phyloP scores from a whole-genome alignment of 768 basidiomycete species.

The Amyloporia xantha region DNA sequence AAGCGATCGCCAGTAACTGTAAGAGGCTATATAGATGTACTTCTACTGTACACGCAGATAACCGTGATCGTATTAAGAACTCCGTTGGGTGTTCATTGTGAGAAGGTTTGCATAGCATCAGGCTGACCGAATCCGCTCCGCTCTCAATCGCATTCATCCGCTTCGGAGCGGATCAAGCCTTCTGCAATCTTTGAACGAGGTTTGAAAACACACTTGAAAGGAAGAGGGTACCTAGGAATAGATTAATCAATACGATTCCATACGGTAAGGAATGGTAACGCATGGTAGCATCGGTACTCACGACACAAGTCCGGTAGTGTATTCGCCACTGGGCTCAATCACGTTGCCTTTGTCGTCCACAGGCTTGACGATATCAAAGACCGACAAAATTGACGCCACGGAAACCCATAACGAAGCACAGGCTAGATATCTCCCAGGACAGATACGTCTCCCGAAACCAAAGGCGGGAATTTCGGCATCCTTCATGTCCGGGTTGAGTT shows the following conservation, averaged over 20 bases:
- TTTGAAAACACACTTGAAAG: slow-evolving; percentile 16
- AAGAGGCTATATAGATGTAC: too few relatives aligned
- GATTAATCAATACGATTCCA: background rate
- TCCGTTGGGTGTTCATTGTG: too few relatives aligned
- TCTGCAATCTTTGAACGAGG: slow-evolving; percentile 11
- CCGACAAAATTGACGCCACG: slow-evolving; percentile 19
- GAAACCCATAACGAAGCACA: slow-evolving; percentile 19
- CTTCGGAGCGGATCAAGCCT: slow-evolving; percentile 5
- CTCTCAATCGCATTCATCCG: slow-evolving; percentile 8
- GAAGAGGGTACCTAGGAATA: slow-evolving; percentile 10
- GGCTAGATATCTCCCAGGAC: slow-evolving; percentile 24
- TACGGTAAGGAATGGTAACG: too few relatives aligned
- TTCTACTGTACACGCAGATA: too few relatives aligned
- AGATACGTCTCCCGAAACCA: slow-evolving; percentile 20
- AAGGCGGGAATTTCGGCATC: slow-evolving; percentile 14
- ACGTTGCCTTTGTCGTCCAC: slow-evolving; percentile 19
- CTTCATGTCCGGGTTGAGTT: slow-evolving; percentile 8
- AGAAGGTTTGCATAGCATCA: too few relatives aligned
- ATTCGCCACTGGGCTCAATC: slow-evolving; percentile 19
- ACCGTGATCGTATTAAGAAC: too few relatives aligned
- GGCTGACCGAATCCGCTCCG: too few relatives aligned
- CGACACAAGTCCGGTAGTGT: slow-evolving; percentile 17
- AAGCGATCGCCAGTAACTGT: too few relatives aligned
- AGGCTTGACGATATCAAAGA: slow-evolving; percentile 20
- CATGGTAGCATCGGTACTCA: slow-evolving; percentile 5